Base-by-base conservation (phyloP, 1,284 basidiomycete species). In the Kwoniella shivajii region DNA sequence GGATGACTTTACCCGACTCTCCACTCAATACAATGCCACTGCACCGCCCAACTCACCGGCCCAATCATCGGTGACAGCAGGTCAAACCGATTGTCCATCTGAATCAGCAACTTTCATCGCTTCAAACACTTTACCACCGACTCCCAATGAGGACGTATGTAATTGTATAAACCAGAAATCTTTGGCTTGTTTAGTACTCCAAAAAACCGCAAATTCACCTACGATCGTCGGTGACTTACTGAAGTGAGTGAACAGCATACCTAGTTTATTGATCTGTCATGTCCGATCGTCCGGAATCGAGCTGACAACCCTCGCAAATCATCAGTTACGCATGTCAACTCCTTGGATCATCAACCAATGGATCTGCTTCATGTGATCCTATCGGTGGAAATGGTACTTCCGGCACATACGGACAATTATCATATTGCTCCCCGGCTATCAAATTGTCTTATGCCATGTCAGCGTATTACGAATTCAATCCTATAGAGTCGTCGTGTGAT, bases 361-460 rank as follows among this genome's bases (percentile, higher is more conserved):
- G 83, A 7, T 82, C 70, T 54, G 77, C 74, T 11, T 67, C 66
- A 1, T 95, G 92, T 77, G 73, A 79, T 57, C 82, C 86, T 38
- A 90, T 95, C 63, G 79, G 84, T 44, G 85, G 84, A 6, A 83
- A 90, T 71, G 92, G 92, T 43, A 77, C 81, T 14, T 81, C 84
- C 16, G 92, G 92, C 34, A 78, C 79, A 4, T 95, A 94, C 67
- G 92, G 91, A 34, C 77, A 81, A 39, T 79, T 92, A 24, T 85
- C 88, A 43, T 83, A 80, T 54, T 96, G 92, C 54, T 73, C 60
- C 24, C 72, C 75, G 85, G 88, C 83, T 33, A 82, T 87, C 75
- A 88, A 90, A 80, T 79, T 92, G 45, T 90, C 88, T 34, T 95
- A 86, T 76, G 86, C 87, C 54, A 89, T 95, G 84, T 88, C 84